Conservation (phyloP, 257 asterid genomes). For the Solanum acaule region DNA sequence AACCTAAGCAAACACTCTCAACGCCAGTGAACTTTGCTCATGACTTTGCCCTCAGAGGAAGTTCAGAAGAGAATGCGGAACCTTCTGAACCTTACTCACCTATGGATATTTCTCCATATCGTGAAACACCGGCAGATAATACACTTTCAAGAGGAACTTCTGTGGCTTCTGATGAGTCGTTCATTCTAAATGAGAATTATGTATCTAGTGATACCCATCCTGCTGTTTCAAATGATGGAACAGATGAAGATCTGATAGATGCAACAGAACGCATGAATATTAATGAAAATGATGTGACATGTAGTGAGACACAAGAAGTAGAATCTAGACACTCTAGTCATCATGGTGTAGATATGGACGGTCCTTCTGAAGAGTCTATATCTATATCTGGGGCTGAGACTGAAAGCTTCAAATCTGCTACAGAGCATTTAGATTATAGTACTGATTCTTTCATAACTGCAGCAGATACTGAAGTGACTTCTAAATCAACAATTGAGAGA, state of each 20-base stretch:
- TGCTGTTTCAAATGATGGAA: conserved; percentile 23
- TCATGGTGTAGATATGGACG: conserved; percentile 27
- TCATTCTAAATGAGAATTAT: conserved; percentile 29
- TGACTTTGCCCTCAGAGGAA: conserved; percentile 34
- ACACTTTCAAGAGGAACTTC: conserved; percentile 58
- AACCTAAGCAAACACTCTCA: conserved; percentile 36
- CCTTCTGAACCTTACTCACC: conserved; percentile 74
- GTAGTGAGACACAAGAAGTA: conserved; percentile 15
- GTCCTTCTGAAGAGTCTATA: conserved; percentile 51
- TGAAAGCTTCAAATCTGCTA: conserved; percentile 83
- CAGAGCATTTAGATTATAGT: conserved; percentile 67
- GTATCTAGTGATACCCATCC: conserved; percentile 31
- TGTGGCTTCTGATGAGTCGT: conserved; percentile 59
- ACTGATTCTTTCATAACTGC: conserved; percentile 68
- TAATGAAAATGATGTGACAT: conserved; percentile 29
- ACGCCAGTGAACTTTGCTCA: conserved; percentile 32
- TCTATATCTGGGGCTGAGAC: conserved; percentile 61
- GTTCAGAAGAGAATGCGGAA: conserved; percentile 29
- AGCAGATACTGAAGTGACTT: conserved; percentile 53
- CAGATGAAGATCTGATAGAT: conserved; percentile 42
- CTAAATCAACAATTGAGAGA: conserved; percentile 32
- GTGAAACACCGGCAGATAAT: conserved; percentile 40
- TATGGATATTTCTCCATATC: conserved; percentile 89
- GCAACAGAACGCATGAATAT: conserved; percentile 36
- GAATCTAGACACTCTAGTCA: conserved; percentile 14